Conservation (phyloP, 257 asterid genomes). For the Nicotiana undulata region DNA sequence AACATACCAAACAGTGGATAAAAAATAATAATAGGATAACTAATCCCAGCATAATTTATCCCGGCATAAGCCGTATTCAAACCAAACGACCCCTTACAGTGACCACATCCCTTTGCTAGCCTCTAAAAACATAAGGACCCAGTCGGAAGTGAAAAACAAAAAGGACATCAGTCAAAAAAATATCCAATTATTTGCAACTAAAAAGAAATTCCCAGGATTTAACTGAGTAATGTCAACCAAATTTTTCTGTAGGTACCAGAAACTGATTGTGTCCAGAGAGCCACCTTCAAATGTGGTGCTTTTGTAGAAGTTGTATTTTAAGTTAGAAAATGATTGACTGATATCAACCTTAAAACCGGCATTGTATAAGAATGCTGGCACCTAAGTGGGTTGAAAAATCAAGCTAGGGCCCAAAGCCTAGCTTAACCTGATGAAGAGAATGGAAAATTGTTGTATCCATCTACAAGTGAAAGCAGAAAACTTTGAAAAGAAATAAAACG, state of each 20-base stretch:
- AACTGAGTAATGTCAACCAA: not conserved
- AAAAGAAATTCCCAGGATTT: not conserved
- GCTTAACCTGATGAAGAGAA: not conserved
- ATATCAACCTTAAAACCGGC: not conserved
- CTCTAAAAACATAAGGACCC: not conserved
- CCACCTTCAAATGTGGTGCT: not conserved
- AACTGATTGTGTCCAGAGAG: not conserved
- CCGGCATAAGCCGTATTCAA: too few relatives aligned
- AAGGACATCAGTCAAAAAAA: not conserved
- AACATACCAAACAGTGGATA: too few relatives aligned
- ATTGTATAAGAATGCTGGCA: not conserved
- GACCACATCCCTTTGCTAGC: not conserved
- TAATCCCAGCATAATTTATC: too few relatives aligned
- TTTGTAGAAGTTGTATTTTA: not conserved
- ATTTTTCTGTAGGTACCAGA: not conserved
- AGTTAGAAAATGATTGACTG: not conserved
- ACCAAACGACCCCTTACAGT: too few relatives aligned
- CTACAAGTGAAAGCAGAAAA: not conserved
- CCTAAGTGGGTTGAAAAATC: not conserved
- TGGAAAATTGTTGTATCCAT: not conserved
- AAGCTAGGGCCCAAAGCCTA: not conserved
- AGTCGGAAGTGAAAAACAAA: not conserved
- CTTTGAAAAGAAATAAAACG: not conserved
- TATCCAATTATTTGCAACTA: not conserved
- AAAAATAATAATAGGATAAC: too few relatives aligned